Evolutionary conservation across 495 filamentous ascomycete species (phyloP), one percentile per base, ranked within the genome.

Genomic region (Jackrogersella minutella): DNA sequence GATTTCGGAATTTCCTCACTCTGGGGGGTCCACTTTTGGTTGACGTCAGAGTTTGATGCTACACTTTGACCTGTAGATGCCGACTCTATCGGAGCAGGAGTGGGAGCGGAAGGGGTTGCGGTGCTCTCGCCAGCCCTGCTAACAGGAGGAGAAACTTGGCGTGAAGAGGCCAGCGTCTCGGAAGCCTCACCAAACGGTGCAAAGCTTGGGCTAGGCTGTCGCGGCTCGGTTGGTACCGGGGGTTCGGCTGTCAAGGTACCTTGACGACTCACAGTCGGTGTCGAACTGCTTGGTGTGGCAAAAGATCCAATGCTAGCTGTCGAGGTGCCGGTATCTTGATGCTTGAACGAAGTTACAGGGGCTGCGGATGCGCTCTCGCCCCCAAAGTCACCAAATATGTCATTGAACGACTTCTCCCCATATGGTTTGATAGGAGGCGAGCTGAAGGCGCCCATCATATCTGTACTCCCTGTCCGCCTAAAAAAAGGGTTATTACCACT

Each of bases 401-500:
- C 93, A 68, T 97, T 93, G 75, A 97, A 95, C 17, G 87, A 87
- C 70, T 87, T 86, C 50, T 92, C 88, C 34, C 69, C 77, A 50
- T 79, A 80, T 5, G 75, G 59, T 51, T 79, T 72, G 81, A 84
- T 62, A 68, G 83, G 66, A 67, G 77, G 51, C 62, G 77, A 75
- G 55, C 72, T 57, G 76, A 82, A 73, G n/a, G 82, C 77, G 16
- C 87, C 80, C 68, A 85, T 86, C 37, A 93, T 91, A 43, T 88
- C 84, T 19, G 82, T 81, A 58, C 86, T 90, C 24, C 85, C 89
- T 6, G 89, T 87, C 40, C 88, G 87, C 59, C 91, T 84, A 79
- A 96, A 96, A 81, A 97, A 97, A 3, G 93, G 93, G 69, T 97
- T 97, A 76, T 88, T 91, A 67, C 87, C 88, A 71, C 91, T 95